Percentiles rank a stretch among this genome's conserved stretches.
Conservation (phyloP, 106 monocot species). For the Xerophyta viscosa region DNA sequence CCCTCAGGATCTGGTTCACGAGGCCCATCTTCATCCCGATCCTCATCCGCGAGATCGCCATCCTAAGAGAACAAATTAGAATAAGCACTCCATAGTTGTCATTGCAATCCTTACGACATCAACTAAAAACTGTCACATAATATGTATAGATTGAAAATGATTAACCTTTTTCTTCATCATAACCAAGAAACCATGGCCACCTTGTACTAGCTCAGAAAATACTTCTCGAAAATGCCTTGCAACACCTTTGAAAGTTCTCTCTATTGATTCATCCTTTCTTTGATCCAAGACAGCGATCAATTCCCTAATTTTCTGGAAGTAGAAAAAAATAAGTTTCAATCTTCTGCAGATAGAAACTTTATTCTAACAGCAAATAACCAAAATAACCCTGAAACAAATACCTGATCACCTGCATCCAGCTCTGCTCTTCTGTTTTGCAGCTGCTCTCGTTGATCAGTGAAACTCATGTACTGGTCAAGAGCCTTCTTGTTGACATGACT, state of each 20-base stretch:
- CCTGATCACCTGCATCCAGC: constrained; percentile 95
- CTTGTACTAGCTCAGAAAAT: constrained; percentile 95
- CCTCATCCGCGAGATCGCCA: constrained; percentile 76
- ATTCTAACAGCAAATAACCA: too few species aligned
- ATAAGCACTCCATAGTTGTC: too few species aligned
- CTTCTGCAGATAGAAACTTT: too few species aligned
- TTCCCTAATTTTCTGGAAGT: constrained; percentile 91
- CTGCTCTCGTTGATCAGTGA: constrained; percentile 94
- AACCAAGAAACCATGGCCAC: constrained; percentile 91
- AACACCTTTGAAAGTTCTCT: constrained; percentile 97
- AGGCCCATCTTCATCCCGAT: constrained; percentile 77
- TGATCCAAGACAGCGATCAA: constrained; percentile 92
- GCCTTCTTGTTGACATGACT: constrained; percentile 99
- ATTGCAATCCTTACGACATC: too few species aligned
- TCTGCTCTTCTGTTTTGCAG: constrained; percentile 83
- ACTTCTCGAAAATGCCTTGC: constrained; percentile 96
- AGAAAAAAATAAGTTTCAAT: too few species aligned
- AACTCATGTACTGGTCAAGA: constrained; percentile 95
- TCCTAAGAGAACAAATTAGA: constrained; percentile 36
- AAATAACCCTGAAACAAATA: constrained; percentile 20
- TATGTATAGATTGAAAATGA: too few species aligned
- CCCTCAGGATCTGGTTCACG: constrained; percentile 82
- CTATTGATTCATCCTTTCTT: constrained; percentile 98
- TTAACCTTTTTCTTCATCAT: constrained; percentile 99
- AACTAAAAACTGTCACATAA: too few species aligned